Evolutionary conservation across 2,329 filamentous ascomycete genomes (phyloP), one percentile per base, ranked within the genome.

Genomic region (Cladosporium sp.): DNA sequence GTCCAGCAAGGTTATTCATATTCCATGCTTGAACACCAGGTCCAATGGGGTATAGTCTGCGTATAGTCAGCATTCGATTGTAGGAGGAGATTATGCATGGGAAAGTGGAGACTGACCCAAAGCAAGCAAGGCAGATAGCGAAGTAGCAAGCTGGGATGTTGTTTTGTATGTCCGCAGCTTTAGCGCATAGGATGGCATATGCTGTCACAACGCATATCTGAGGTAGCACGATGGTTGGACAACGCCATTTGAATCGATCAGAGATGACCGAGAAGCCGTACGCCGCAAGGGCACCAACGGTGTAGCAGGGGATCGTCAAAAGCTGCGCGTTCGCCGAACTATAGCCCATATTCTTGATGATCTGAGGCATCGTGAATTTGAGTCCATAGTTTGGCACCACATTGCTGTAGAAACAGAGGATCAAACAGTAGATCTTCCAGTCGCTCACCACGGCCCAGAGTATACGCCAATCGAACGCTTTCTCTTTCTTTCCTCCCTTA

Each of bases 391-490:
- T 60, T 3, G 57, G 56, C 5, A 59, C 57, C 7, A 47, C 51
- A 15, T 60, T 58, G 17, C 58, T 24, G 49, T 52, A 56, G 38
- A 69, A 73, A 44, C 68, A 67, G 15, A 76, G 61, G 18, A 72
- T 70, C 32, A 67, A 63, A 3, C 71, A 61, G 39, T 70, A 71
- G 6, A 78, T 72, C 59, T 79, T 75, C 68, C 73, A 77, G 57
- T 78, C 75, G 5, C 62, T 64, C 1, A 77, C 47, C 3, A 77
- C 73, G 6, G 68, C 65, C 7, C 67, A 55, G 8, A 50, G 65
- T 15, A 72, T 64, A 38, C 67, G 69, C 52, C 68, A 69, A 40
- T 64, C 57, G 43, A 68, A 55, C 40, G 66, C 70, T 37, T 70
- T 66, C 44, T 70, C 58, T 44, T 58, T 59, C n/a, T 59, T 51